Evolutionary conservation across 2,329 filamentous ascomycete species (phyloP), one percentile per base, ranked within the genome.

Genomic region (Fusarium odoratissimum): DNA sequence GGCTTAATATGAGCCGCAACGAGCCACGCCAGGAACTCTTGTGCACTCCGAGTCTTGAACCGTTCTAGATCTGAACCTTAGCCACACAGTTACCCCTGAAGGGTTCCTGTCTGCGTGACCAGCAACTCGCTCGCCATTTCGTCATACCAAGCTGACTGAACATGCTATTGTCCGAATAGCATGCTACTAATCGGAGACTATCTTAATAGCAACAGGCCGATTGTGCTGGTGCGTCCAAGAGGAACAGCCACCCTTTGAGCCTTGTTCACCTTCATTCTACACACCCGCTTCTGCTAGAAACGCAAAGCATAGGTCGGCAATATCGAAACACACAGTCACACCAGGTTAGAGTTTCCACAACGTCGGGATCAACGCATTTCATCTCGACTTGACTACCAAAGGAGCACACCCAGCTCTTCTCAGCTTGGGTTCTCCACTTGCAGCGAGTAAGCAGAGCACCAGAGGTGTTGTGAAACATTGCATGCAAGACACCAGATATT

Each of bases 381-480:
- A 79, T 80, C 79, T 81, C 79, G 76, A 80, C 79, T 77, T 80
- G 80, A 78, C 79, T 82, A 82, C 77, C 80, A 79, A 79, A 78
- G 74, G 73, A 76, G 74, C 76, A 78, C 69, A 71, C 74, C 72
- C 70, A 74, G 61, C 70, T 71, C 74, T 76, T 69, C 67, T 77
- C 70, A 71, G 73, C 69, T 64, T 75, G 65, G 65, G 60, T 54
- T 67, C 67, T 66, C 67, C 69, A 71, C 65, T 67, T 64, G 67
- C 61, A 38, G 41, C 42, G 59, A 33, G 58, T 51, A 46, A 61
- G 33, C 64, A 45, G 35, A 60, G 64, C 63, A 52, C 57, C 63
- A 55, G 49, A 51, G 49, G 44, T 64, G 60, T 64, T 61, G 59
- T 66, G 58, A 44, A 66, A 72, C 60, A 68, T 75, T 64, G 65